These are phyloP conservation scores for Aspergillus diversus DNA, from an alignment of 495 filamentous ascomycete species.

Conservation along the genomic window DNA sequence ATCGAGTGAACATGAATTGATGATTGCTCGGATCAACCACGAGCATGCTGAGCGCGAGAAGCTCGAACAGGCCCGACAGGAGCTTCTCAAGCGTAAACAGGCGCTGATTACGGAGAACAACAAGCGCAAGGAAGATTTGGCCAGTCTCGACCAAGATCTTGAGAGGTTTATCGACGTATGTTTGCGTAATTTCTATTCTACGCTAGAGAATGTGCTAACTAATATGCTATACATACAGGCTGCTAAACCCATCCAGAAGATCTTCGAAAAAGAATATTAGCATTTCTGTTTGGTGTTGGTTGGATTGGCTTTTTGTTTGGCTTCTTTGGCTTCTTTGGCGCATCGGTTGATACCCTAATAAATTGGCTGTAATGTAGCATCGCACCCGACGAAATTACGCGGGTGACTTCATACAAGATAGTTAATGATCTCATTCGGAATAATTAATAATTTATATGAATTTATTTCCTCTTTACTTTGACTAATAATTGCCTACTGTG, in stretches of 20 bases:
- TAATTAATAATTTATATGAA: neutral
- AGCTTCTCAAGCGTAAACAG: conserved; percentile 87
- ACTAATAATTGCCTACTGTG: too few species aligned
- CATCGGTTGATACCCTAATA: conserved; percentile 28
- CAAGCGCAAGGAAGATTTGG: conserved; percentile 90
- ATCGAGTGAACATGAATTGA: conserved; percentile 74
- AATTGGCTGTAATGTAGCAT: neutral
- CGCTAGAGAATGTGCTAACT: conserved; percentile 12
- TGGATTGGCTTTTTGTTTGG: conserved; percentile 12
- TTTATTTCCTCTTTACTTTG: too few species aligned
- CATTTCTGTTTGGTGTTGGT: conserved; percentile 6
- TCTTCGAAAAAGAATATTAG: conserved; percentile 75
- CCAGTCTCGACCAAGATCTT: conserved; percentile 82
- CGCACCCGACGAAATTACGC: too few species aligned
- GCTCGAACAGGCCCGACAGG: conserved; percentile 84
- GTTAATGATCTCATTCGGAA: neutral
- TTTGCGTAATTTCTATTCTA: neutral
- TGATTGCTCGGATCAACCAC: conserved; percentile 90
- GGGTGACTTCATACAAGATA: neutral
- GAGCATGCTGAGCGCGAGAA: conserved; percentile 84
- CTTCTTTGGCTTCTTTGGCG: conserved; percentile 28
- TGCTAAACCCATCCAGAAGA: conserved; percentile 81
- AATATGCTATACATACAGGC: conserved; percentile 52
- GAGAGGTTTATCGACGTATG: conserved; percentile 83
- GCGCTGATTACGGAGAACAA: conserved; percentile 92